Evolutionary conservation across 164 flowering plant genomes (phyloP).

Genomic region (Nymphaea thermarum): DNA sequence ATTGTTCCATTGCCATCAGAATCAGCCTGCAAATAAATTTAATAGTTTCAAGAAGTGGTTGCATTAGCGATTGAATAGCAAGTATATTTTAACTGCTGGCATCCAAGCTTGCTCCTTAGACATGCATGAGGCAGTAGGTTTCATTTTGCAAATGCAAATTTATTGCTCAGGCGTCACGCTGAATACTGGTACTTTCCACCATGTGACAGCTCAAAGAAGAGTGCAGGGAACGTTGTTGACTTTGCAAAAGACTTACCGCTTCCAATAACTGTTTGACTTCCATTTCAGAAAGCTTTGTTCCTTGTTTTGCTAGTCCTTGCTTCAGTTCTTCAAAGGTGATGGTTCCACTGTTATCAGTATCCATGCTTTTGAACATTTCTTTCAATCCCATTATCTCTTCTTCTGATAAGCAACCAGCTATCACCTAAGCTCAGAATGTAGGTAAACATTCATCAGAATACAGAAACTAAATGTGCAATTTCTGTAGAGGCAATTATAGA

Average conservation of each 20-base stretch:
- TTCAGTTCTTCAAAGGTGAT: slow-evolving; percentile 88
- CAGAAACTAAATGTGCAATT: too few relatives aligned
- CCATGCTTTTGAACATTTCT: slow-evolving; percentile 83
- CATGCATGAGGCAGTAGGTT: background rate
- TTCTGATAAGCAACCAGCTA: slow-evolving; percentile 86
- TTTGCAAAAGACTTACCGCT: slow-evolving; percentile 44
- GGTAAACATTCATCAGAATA: too few relatives aligned
- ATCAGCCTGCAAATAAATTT: slow-evolving; percentile 44
- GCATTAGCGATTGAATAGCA: background rate
- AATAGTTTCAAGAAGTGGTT: background rate
- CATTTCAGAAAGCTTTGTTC: slow-evolving; percentile 65
- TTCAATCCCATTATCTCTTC: slow-evolving; percentile 94
- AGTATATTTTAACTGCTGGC: background rate
- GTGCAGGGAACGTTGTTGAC: background rate
- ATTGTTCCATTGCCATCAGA: slow-evolving; percentile 87
- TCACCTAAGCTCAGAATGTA: slow-evolving; percentile 31
- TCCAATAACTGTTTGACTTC: slow-evolving; percentile 90
- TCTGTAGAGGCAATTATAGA: too few relatives aligned
- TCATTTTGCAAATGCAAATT: background rate
- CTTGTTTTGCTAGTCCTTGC: slow-evolving; percentile 77
- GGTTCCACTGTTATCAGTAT: slow-evolving; percentile 79
- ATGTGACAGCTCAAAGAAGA: too few relatives aligned
- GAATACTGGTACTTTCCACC: too few relatives aligned
- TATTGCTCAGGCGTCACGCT: too few relatives aligned
- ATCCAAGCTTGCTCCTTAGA: background rate